Conservation (phyloP, 345 rosid species). For the Ricinus communis region DNA sequence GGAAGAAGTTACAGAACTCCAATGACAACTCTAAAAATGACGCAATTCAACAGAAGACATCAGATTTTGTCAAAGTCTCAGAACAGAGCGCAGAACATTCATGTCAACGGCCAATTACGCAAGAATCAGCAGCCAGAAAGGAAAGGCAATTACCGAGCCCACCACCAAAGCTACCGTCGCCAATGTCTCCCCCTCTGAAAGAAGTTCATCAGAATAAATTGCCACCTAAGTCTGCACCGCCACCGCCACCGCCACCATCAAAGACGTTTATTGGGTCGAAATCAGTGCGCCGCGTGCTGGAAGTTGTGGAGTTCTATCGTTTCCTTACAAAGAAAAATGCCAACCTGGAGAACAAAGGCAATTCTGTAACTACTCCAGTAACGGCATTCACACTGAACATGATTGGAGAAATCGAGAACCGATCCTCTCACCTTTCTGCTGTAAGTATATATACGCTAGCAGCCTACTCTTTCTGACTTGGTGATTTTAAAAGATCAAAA, state of each 20-base stretch:
- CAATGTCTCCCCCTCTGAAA: constrained; percentile 15
- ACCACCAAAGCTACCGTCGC: constrained; percentile 34
- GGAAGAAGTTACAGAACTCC: constrained; percentile 85
- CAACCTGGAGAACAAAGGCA: constrained; percentile 45
- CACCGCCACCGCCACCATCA: constrained; percentile 78
- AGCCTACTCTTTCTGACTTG: too few relatives aligned
- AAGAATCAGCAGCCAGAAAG: constrained; percentile 24
- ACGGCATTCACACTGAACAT: constrained; percentile 55
- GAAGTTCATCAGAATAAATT: constrained; percentile 29
- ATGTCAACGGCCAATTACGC: constrained; percentile 18
- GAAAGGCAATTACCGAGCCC: constrained; percentile 40
- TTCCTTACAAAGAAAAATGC: constrained; percentile 67
- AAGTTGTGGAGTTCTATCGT: constrained; percentile 83
- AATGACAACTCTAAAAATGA: constrained; percentile 38
- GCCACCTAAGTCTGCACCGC: constrained; percentile 39
- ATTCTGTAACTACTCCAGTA: constrained; percentile 34
- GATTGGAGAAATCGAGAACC: constrained; percentile 98
- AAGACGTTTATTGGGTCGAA: constrained; percentile 47
- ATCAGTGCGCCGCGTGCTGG: constrained; percentile 74
- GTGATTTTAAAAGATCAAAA: too few relatives aligned
- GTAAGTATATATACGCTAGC: constrained; percentile 48
- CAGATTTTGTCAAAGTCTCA: constrained; percentile 36
- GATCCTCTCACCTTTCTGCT: constrained; percentile 80
- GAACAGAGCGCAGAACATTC: constrained; percentile 33
- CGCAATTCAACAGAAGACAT: constrained; percentile 41